These are phyloP conservation scores for Neurospora cerealis DNA, from an alignment of 495 filamentous ascomycete genomes.

Conservation along the genomic window DNA sequence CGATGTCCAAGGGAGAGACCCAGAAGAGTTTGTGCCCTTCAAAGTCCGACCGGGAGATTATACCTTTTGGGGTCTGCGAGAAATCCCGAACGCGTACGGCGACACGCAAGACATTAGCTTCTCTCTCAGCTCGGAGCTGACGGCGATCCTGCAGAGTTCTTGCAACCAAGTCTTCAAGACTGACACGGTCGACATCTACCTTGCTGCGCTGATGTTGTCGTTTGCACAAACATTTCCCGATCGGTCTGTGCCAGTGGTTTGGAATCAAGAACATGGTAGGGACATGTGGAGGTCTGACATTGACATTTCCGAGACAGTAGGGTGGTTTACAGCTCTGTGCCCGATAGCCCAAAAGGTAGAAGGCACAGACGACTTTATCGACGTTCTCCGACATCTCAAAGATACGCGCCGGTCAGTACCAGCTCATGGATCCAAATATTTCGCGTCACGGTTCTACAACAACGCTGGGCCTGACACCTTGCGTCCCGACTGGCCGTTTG, in stretches of 20 bases:
- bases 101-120: constrained; percentile 31
- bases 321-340: constrained; percentile 40
- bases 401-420: constrained; percentile 27
- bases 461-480: constrained; percentile 33
- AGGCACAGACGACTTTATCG: constrained; percentile 28
- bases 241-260: constrained; percentile 43
- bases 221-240: constrained; percentile 44
- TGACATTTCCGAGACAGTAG: constrained; percentile 37
- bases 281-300: constrained; percentile 23
- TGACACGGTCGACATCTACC: constrained; percentile 38
- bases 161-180: constrained; percentile 36
- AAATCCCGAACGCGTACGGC: constrained; percentile 33
- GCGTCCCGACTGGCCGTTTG: constrained; percentile 48
- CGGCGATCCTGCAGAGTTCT: constrained; percentile 30
- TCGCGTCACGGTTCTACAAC: constrained; percentile 36
- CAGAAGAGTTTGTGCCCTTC: constrained; percentile 18
- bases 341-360: constrained; percentile 26
- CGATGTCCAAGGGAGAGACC: constrained; percentile 17
- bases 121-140: constrained; percentile 31
- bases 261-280: constrained; percentile 40
- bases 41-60: constrained; percentile 26
- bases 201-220: constrained; percentile 38
- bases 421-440: constrained; percentile 17
- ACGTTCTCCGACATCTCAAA: constrained; percentile 31
- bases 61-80: constrained; percentile 39